These are phyloP conservation scores for Pestalotiopsis sp. DNA, from an alignment of 2,329 filamentous ascomycete species.

Conservation along the genomic window DNA sequence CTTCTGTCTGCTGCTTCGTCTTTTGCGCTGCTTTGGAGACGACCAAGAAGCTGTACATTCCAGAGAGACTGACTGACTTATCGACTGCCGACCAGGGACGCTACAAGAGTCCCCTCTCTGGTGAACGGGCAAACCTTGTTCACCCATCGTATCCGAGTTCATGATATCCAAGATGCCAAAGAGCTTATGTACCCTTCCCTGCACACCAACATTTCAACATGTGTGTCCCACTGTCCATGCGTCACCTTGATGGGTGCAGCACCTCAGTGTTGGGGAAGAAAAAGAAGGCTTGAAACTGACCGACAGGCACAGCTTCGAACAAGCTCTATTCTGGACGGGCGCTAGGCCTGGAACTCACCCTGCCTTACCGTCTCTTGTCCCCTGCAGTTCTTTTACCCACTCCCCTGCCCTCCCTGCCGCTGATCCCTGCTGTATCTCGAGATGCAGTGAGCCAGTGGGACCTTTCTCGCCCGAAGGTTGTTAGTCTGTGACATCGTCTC, in stretches of 20 bases:
- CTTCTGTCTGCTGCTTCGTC: background rate
- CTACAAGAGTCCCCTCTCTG: too few species aligned
- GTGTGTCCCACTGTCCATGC: background rate
- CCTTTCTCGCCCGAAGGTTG: background rate
- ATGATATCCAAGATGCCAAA: too few species aligned
- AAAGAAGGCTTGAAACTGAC: background rate
- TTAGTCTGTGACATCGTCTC: background rate
- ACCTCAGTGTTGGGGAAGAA: background rate
- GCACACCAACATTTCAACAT: too few species aligned
- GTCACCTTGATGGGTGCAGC: background rate
- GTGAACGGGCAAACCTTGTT: too few species aligned
- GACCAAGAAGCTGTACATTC: too few species aligned
- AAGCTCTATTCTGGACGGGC: constrained; percentile 1
- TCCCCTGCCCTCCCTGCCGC: constrained; percentile 2
- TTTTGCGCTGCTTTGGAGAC: too few species aligned
- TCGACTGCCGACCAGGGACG: too few species aligned
- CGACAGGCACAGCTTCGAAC: constrained; percentile 8
- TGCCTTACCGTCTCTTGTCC: background rate
- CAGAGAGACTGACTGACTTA: too few species aligned
- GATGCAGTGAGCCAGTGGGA: background rate
- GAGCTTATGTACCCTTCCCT: too few species aligned
- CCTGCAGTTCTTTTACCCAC: background rate
- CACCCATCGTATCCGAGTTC: too few species aligned
- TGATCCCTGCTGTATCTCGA: constrained; percentile 2
- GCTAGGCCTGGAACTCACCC: background rate